Conservation (phyloP, 192 early-diverging fungal species). For the Coemansia asiatica region DNA sequence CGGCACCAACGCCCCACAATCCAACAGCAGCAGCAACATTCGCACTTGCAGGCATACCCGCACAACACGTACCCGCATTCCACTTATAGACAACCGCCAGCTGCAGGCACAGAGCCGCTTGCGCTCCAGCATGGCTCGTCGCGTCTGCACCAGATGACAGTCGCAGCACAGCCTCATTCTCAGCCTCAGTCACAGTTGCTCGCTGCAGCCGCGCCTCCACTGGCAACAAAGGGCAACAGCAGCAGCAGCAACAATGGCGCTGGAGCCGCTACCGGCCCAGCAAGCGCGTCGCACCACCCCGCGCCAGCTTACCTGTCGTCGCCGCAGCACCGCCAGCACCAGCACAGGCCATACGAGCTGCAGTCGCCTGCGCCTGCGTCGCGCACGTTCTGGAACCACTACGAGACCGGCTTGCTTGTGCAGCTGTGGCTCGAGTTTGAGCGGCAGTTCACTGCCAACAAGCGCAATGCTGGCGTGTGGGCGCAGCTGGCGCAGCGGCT, state of each 20-base stretch:
- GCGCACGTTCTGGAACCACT: conserved; percentile 56
- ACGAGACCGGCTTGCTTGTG: conserved; percentile 50
- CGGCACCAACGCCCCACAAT: not conserved
- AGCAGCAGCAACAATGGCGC: conserved; percentile 1
- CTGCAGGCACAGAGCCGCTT: not conserved
- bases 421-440: conserved; percentile 56
- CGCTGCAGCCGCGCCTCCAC: conserved; percentile 6
- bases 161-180: conserved; percentile 1
- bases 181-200: not conserved
- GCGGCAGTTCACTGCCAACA: conserved; percentile 52
- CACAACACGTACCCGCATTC: conserved; percentile 1
- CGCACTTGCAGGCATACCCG: too few species aligned
- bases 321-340: conserved; percentile 6
- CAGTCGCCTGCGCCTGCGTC: conserved; percentile 46
- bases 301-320: conserved; percentile 8
- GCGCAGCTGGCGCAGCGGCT: conserved; percentile 48
- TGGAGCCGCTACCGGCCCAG: too few species aligned
- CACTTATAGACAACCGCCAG: conserved; percentile 8
- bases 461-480: conserved; percentile 57
- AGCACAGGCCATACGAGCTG: conserved; percentile 45
- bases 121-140: not conserved
- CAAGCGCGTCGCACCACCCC: conserved; percentile 12
- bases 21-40: conserved; percentile 3
- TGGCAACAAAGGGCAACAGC: not conserved
- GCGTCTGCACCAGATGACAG: not conserved